phyloP scores from a whole-genome alignment of 306 rosid species.

The Vigna mungo region DNA sequence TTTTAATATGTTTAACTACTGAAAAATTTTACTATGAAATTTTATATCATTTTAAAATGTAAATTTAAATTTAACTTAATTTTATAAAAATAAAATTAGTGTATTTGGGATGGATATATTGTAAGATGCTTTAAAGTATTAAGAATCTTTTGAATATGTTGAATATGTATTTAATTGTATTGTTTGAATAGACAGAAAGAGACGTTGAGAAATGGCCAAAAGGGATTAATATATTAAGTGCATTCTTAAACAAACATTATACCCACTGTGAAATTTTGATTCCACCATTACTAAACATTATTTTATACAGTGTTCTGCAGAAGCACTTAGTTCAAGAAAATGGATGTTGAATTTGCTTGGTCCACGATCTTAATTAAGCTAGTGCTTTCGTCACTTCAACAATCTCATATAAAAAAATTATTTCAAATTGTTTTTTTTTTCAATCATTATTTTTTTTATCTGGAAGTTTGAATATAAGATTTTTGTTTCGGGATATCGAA shows the following conservation, averaged over 20 bases:
- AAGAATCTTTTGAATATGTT: background rate
- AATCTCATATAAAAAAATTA: background rate
- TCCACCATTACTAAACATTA: constrained; percentile 44
- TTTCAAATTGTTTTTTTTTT: background rate
- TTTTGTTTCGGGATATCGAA: too few relatives aligned
- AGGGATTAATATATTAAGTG: constrained; percentile 39
- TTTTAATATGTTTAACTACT: too few relatives aligned
- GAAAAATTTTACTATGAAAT: too few relatives aligned
- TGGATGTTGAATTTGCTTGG: constrained; percentile 46
- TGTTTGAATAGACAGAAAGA: constrained; percentile 53
- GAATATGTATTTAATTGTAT: background rate
- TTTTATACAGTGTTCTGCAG: constrained; percentile 35
- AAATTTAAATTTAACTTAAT: too few relatives aligned
- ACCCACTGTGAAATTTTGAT: constrained; percentile 39
- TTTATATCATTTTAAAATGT: too few relatives aligned
- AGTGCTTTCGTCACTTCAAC: constrained; percentile 59
- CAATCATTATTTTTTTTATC: too few relatives aligned
- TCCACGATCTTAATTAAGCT: constrained; percentile 43
- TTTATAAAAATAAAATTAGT: too few relatives aligned
- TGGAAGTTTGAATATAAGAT: too few relatives aligned
- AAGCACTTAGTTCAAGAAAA: constrained; percentile 49
- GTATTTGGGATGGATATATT: too few relatives aligned
- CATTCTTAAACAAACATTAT: constrained; percentile 46
- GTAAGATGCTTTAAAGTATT: background rate
- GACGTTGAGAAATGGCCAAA: constrained; percentile 63